phyloP scores from a whole-genome alignment of 2,329 filamentous ascomycete genomes.

The Fusarium pseudocircinatum region DNA sequence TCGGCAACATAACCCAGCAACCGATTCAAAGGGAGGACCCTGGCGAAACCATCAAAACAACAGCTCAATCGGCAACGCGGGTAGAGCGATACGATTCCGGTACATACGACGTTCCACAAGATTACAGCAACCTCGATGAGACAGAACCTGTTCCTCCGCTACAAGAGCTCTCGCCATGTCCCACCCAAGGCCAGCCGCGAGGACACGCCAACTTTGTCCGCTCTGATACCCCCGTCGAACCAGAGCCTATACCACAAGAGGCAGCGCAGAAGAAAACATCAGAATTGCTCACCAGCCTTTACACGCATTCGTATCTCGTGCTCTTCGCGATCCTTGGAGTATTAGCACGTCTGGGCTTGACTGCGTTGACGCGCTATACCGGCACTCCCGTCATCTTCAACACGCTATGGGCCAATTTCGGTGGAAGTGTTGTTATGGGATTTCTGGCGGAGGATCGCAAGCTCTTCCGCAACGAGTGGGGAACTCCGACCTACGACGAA shows the following conservation, averaged over 20 bases:
- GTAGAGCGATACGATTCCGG: conserved; percentile 13
- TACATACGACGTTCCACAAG: conserved; percentile 42
- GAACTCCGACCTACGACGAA: conserved; percentile 53
- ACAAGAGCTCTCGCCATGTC: not conserved
- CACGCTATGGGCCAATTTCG: conserved; percentile 88
- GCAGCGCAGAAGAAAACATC: conserved; percentile 51
- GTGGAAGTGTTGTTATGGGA: conserved; percentile 83
- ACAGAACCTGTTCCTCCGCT: conserved; percentile 31
- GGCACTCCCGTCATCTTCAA: conserved; percentile 78
- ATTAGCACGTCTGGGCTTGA: conserved; percentile 81
- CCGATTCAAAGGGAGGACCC: not conserved
- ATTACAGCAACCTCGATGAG: conserved; percentile 57
- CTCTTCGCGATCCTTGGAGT: conserved; percentile 89
- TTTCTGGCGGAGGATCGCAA: conserved; percentile 83
- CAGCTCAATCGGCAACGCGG: not conserved
- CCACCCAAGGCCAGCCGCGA: conserved; percentile 2
- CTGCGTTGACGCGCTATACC: conserved; percentile 82
- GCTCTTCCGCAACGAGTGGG: conserved; percentile 77
- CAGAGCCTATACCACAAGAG: conserved; percentile 17
- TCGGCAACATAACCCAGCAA: not conserved
- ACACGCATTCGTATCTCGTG: conserved; percentile 83
- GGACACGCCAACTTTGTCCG: conserved; percentile 11
- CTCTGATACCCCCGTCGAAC: not conserved
- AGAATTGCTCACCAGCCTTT: conserved; percentile 65
- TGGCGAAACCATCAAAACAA: not conserved